These are phyloP conservation scores for Haemoproteus tartakovskyi DNA, from an alignment of 169 alveolate genomes.

Conservation along the genomic window DNA sequence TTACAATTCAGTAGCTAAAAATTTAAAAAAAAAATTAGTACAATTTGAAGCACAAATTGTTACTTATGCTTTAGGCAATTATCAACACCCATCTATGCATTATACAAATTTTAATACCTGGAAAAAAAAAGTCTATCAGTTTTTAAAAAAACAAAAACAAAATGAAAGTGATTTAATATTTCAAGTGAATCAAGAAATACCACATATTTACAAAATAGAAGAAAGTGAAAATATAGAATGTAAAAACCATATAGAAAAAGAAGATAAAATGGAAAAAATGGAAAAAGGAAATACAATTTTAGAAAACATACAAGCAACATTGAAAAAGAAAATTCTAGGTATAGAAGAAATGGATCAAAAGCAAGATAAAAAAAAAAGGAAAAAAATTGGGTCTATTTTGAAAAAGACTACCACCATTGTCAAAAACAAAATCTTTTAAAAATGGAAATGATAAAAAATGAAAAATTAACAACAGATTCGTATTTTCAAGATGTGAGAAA, in stretches of 20 bases:
- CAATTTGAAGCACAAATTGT: conserved; percentile 21
- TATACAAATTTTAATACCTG: conserved; percentile 37
- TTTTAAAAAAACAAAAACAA: conserved; percentile 25
- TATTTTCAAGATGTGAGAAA: conserved; percentile 35
- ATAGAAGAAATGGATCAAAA: no score
- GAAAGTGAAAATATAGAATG: no score
- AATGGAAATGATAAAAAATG: conserved; percentile 32
- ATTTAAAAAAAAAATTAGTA: conserved; percentile 37
- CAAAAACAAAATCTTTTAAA: not conserved
- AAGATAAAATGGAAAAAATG: not conserved
- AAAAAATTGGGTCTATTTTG: no score
- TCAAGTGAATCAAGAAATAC: no score
- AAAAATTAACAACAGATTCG: conserved; percentile 9
- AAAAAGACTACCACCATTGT: conserved; percentile 22
- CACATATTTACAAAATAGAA: no score
- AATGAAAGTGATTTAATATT: no score
- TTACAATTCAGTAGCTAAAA: conserved; percentile 42
- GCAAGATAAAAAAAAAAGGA: no score
- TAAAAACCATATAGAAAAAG: not conserved
- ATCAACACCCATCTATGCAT: conserved; percentile 64
- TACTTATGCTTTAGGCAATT: conserved; percentile 48
- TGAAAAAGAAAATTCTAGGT: no score
- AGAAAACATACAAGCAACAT: no score
- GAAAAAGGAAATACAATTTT: not conserved
- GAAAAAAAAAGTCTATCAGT: conserved; percentile 28